Percentiles rank a stretch among this genome's conserved stretches.
Conservation (phyloP, 208 protist genomes). For the Leishmania arabica region DNA sequence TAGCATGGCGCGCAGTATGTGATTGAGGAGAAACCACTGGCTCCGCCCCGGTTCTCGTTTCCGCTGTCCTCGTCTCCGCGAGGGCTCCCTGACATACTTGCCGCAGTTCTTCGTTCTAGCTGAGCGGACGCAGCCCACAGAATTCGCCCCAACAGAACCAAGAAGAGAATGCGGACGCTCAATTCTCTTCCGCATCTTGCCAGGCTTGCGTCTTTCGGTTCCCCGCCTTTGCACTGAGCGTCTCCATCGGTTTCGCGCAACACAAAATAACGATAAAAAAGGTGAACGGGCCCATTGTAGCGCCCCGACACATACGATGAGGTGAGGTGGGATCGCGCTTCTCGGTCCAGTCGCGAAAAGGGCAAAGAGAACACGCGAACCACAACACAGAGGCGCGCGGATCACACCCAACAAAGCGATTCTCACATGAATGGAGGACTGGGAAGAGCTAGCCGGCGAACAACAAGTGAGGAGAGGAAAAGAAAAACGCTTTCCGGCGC, state of each 20-base stretch:
- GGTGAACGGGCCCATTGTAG: neutral
- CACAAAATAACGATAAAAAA: neutral
- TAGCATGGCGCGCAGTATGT: too few species aligned
- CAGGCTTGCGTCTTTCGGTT: neutral
- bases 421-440: too few species aligned
- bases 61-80: too few species aligned
- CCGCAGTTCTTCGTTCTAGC: neutral
- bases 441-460: too few species aligned
- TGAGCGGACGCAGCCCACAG: neutral
- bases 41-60: too few species aligned
- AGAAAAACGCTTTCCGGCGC: neutral
- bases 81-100: too few species aligned
- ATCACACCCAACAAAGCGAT: too few species aligned
- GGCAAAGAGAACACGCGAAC: too few species aligned
- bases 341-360: too few species aligned
- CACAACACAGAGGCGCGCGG: too few species aligned
- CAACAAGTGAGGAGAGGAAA: neutral
- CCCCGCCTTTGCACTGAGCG: neutral
- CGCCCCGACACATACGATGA: neutral
- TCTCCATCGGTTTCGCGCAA: neutral
- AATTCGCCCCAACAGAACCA: neutral
- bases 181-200: neutral
- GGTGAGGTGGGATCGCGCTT: too few species aligned
- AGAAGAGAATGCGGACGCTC: neutral
- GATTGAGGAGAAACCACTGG: too few species aligned